Base-by-base conservation (phyloP, 129 eudicot species). In the Lactuca saligna region DNA sequence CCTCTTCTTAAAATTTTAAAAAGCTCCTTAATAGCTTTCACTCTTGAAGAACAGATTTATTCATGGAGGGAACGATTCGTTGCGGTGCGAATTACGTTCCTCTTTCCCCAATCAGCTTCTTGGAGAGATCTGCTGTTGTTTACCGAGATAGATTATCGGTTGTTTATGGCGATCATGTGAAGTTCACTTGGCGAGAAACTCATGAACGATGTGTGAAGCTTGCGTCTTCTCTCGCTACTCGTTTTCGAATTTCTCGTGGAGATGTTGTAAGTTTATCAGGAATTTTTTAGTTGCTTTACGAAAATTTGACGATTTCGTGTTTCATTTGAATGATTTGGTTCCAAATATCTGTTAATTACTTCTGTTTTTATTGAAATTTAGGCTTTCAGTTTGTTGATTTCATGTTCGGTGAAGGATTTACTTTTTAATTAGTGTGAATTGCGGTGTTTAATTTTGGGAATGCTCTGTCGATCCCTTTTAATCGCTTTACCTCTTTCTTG, bases 21-120 rank as follows among this genome's bases (percentile, higher is more conserved):
- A 46, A 46, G 51, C 15, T n/a, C 51, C 51, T 46, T 12, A 12
- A 0, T 1, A 12, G 51, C 12, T 46, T 46, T 9, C n/a, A 46
- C n/a, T 46, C 6, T 13, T 60, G 39, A 60, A 61, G 12, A 41
- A 63, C 8, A 14, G 50, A 38, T 11, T 3, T 46, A 46, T 46
- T 46, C 51, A 69, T 82, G 81, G 85, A 77, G 50, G 88, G 91
- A 9, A 60, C 81, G 42, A 69, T 83, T 7, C 79, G 59, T 20
- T 83, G 74, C 54, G 62, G 51, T 0, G 91, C 91, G 1, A 86
- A 86, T 50, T 68, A 86, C 68, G 78, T 75, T 48, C 79, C 88
- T 9, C 66, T 86, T 44, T 56, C 91, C 15, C 88, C 91, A 37
- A 78, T 86, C 12, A 86, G 83, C 70, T 86, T 86, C 68, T 69